These are phyloP conservation scores for Lactifluus piperatus DNA, from an alignment of 768 basidiomycete species.

Conservation along the genomic window DNA sequence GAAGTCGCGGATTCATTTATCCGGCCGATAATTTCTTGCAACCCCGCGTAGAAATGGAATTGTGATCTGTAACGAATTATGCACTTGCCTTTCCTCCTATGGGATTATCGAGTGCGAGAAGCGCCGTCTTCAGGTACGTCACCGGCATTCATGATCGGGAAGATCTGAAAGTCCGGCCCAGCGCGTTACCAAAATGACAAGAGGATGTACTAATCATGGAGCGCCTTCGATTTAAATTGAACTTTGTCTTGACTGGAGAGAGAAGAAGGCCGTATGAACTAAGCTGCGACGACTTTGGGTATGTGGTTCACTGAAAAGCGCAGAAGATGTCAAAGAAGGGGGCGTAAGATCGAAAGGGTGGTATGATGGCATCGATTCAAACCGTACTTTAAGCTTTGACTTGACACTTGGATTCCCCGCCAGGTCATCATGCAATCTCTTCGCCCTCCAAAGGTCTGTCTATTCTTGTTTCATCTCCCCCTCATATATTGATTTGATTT, in stretches of 20 bases:
- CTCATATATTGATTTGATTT: background rate
- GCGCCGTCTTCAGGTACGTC: background rate
- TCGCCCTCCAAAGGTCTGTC: constrained; percentile 6
- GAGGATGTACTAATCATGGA: background rate
- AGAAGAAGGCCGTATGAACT: no score
- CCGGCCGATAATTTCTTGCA: no score
- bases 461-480: background rate
- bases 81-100: background rate
- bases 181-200: background rate
- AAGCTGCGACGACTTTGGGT: no score
- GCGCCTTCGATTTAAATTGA: background rate
- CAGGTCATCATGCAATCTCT: background rate
- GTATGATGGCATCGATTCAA: no score
- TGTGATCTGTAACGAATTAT: background rate
- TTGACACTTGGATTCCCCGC: background rate
- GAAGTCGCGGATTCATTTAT: no score
- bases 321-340: no score
- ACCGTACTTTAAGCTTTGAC: background rate
- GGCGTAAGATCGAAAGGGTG: no score
- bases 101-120: background rate
- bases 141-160: background rate
- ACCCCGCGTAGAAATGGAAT: background rate
- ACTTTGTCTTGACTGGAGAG: background rate
- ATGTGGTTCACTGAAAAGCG: no score
- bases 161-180: background rate